Percentiles rank a stretch among this genome's conserved stretches.
Evolutionary conservation across 345 rosid species (phyloP).

Genomic region (Moringa oleifera): DNA sequence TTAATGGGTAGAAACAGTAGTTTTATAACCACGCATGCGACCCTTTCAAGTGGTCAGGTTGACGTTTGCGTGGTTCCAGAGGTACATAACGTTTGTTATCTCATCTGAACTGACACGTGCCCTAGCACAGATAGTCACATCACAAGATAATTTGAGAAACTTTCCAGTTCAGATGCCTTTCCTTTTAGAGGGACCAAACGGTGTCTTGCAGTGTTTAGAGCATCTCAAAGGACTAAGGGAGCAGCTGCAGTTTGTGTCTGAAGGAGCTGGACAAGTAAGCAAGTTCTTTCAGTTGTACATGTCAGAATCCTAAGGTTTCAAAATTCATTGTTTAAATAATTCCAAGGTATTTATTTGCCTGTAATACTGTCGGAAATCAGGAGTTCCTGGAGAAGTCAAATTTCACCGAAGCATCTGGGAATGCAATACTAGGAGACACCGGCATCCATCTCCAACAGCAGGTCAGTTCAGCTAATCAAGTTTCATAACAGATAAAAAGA

Average conservation of each 20-base stretch:
- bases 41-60: constrained; percentile 95
- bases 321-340: too few relatives aligned
- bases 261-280: constrained; percentile 97
- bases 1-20: constrained; percentile 99
- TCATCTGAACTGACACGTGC: too few relatives aligned
- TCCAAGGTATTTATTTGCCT: too few relatives aligned
- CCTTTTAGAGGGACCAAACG: constrained; percentile 81
- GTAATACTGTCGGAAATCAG: too few relatives aligned
- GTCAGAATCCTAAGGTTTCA: too few relatives aligned
- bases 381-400: constrained; percentile 55
- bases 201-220: constrained; percentile 77
- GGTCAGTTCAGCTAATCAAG: constrained; percentile 41
- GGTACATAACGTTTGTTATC: constrained; percentile 47
- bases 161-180: constrained; percentile 84
- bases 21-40: constrained; percentile 94
- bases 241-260: constrained; percentile 96
- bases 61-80: constrained; percentile 97
- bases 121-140: too few relatives aligned
- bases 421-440: constrained; percentile 71
- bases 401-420: constrained; percentile 95
- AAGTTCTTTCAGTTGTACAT: too few relatives aligned
- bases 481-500: constrained; percentile 54
- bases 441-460: constrained; percentile 93
- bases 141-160: too few relatives aligned
- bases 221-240: constrained; percentile 89